Evolutionary conservation across 2,329 filamentous ascomycete species (phyloP), one percentile per base, ranked within the genome.

Genomic region (Trichoderma afroharzianum): DNA sequence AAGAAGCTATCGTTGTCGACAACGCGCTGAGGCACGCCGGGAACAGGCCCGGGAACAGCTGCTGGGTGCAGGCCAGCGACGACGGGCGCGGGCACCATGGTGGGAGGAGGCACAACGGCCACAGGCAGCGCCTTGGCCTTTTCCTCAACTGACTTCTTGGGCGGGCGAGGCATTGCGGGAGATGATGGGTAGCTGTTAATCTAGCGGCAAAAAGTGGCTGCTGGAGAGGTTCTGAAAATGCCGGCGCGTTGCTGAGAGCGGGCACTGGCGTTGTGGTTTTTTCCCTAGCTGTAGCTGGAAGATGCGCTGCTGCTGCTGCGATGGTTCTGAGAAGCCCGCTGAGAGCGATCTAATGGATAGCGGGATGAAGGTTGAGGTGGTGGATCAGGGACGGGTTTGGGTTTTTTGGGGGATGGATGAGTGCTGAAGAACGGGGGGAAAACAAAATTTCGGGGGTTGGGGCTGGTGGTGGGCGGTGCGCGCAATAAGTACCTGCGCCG

Each of bases 1-100:
- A 93, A 87, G 80, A 95, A 95, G 81, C 93, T 91, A 72, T 93
- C 91, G 71, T 92, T 86, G 73, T 93, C 89, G 74, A 92, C 88
- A 55, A 85, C 78, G 71, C 80, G 81, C 73, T 80, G 77, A 64
- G 77, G 74, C 59, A 76, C 66, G 28, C 74, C 72, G 50, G 74
- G 71, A 47, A 76, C 70, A 43, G 72, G 71, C 39, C 63, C 72
- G 50, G 74, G 73, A 70, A 70, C 36, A 11, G 70, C 72, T 24
- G 70, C 72, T 50, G 63, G 68, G 63, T 73, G 73, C 63, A 76
- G 71, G 50, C 75, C 71, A 61, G 63, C 61, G 24, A 74, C 68
- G 26, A 74, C 68, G 24, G 77, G 74, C 74, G 82, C 79, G 28
- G 83, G 79, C 71, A 82, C 82, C 76, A 85, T 82, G 71, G 79